Evolutionary conservation across 768 basidiomycete genomes (phyloP).

Genomic region (Boletus barrowsii): DNA sequence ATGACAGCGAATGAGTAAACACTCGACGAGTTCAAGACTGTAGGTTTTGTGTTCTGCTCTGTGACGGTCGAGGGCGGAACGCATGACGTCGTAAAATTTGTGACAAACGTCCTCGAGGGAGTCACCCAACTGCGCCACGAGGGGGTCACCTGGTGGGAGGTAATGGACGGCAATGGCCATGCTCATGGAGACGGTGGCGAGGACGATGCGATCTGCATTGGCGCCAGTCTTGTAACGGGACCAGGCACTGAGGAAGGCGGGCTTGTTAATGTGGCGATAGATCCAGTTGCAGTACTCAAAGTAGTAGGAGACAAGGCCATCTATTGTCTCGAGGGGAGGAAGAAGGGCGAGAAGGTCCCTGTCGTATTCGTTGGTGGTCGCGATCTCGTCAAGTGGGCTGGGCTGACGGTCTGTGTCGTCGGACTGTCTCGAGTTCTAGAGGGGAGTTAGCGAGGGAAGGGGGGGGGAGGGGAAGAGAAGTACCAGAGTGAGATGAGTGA

Average conservation of each 20-base stretch:
- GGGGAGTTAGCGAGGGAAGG: constrained; percentile 16
- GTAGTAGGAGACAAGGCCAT: constrained; percentile 71
- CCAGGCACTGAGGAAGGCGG: constrained; percentile 64
- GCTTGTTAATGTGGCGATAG: constrained; percentile 71
- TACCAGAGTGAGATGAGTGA: constrained; percentile 66
- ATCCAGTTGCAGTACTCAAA: constrained; percentile 90
- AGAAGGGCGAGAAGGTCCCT: constrained; percentile 67
- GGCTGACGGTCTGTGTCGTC: constrained; percentile 52
- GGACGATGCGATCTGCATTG: constrained; percentile 62
- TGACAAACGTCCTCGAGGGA: constrained; percentile 57
- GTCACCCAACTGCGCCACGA: constrained; percentile 52
- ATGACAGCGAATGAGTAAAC: constrained; percentile 65
- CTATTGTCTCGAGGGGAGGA: constrained; percentile 65
- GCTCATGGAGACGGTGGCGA: constrained; percentile 71
- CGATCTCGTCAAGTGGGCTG: constrained; percentile 42
- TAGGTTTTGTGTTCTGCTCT: constrained; percentile 58
- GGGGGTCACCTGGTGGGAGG: constrained; percentile 59
- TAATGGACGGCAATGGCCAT: constrained; percentile 75
- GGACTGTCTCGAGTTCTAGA: constrained; percentile 45
- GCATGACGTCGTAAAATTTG: constrained; percentile 70
- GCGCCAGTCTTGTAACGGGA: constrained; percentile 67
- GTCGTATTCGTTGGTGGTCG: constrained; percentile 55
- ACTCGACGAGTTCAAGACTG: constrained; percentile 72
- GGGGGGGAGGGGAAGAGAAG: constrained; percentile 12
- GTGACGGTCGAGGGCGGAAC: constrained; percentile 59